Evolutionary conservation across 208 protist species (phyloP).

Genomic region (Blastocrithidia nonstop): DNA sequence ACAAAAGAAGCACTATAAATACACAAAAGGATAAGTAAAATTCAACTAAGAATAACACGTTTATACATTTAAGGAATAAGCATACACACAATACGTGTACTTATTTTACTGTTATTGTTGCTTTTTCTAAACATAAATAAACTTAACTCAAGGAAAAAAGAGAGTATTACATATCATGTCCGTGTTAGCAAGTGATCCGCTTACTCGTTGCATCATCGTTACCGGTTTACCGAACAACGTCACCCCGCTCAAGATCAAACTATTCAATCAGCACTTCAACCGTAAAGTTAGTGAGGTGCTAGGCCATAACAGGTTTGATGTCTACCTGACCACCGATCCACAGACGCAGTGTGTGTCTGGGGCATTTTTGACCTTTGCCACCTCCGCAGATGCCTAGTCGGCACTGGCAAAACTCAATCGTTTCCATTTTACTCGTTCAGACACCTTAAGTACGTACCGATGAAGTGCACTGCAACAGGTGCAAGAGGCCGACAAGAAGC

Average conservation of each 20-base stretch:
- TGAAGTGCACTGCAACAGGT: conserved; percentile 56
- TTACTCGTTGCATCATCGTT: conserved; percentile 58
- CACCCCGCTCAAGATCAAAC: conserved; percentile 57
- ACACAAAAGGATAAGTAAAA: too few species aligned
- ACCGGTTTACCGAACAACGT: conserved; percentile 73
- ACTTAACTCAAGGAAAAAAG: conserved; percentile 1
- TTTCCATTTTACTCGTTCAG: conserved; percentile 55
- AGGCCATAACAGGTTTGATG: conserved; percentile 47
- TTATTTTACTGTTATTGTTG: too few species aligned
- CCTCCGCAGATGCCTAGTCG: conserved; percentile 46
- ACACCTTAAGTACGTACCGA: conserved; percentile 62
- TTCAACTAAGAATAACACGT: too few species aligned
- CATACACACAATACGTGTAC: too few species aligned
- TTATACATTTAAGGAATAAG: too few species aligned
- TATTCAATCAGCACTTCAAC: conserved; percentile 43
- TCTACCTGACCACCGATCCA: conserved; percentile 49
- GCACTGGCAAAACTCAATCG: conserved; percentile 75
- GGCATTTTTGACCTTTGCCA: conserved; percentile 64
- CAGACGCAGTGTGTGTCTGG: conserved; percentile 48
- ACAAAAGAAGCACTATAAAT: too few species aligned
- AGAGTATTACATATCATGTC: conserved; percentile 1
- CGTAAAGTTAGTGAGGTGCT: conserved; percentile 51
- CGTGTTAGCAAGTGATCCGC: conserved; percentile 13
- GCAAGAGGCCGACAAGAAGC: too few species aligned
- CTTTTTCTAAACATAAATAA: conserved; percentile 2